Base-by-base conservation (phyloP, 2,329 filamentous ascomycete species). In the Aspergillus puulaauensis region DNA sequence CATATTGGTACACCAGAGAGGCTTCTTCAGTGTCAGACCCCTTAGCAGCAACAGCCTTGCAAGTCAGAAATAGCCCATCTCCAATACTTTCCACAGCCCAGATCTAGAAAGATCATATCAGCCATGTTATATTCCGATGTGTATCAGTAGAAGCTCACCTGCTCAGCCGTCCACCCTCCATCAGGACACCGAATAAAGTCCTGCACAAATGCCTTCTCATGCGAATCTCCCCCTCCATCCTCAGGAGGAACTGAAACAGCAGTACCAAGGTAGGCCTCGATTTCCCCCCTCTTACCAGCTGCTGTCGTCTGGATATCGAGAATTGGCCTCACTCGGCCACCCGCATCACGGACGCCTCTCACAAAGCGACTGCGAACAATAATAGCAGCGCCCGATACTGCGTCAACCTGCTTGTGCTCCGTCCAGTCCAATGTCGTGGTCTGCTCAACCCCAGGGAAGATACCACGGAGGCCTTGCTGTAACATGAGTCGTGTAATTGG, bases 11-110 rank as follows among this genome's bases (percentile, higher is more conserved):
- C 12, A 46, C 51, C 41, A 45, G 40, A 27, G 7, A 45, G 3
- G 51, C 41, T 19, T 46, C 17, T 31, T 46, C 43, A 24, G 21
- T 27, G 3, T 31, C 12, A 27, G 43, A 45, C 19, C 43, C 51
- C 51, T 53, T 53, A 2, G 21, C 51, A 14, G 51, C 51, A 53
- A 53, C 51, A 39, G 51, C 51, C 41, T 44, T 53, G 41, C 51
- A 53, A n/a, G 31, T 46, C 31, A 53, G 19, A 7, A 35, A 37
- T 14, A 39, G 8, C 6, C 33, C 43, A 37, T 46, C 51, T 8
- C 43, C 51, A 12, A 37, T 23, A 12, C 2, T 39, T 33, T 45
- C 43, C 4, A 53, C 41, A 24, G 51, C 41, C 51, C 51, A 53
- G 31, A 46, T 21, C 51, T 53, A 39, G 17, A 35, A 4, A 17